Percentiles rank a stretch among this genome's conserved stretches.
Evolutionary conservation across 129 eudicot species (phyloP).

Genomic region (carrot (Daucus carota)): DH1_v3.0 NC_030383.2:14710001-14710500

Average conservation of each 20-base stretch:
- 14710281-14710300: not conserved
- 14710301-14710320: not conserved
- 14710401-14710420: not conserved
- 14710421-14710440: no score
- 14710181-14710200: no score
- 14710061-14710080: constrained; percentile 42
- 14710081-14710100: not conserved
- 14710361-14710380: not conserved
- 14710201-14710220: not conserved
- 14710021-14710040: constrained; percentile 92
- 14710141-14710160: not conserved
- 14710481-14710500: not conserved
- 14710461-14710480: not conserved
- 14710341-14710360: not conserved
- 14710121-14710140: not conserved
- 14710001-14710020: constrained; percentile 73
- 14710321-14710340: not conserved
- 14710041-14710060: constrained; percentile 96
- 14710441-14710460: not conserved
- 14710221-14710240: not conserved
- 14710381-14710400: not conserved
- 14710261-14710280: not conserved
- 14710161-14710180: not conserved
- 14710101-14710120: not conserved
- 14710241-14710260: not conserved